Conservation (phyloP, 1,139 yeast species). For the Suhomyces anneliseae region DNA sequence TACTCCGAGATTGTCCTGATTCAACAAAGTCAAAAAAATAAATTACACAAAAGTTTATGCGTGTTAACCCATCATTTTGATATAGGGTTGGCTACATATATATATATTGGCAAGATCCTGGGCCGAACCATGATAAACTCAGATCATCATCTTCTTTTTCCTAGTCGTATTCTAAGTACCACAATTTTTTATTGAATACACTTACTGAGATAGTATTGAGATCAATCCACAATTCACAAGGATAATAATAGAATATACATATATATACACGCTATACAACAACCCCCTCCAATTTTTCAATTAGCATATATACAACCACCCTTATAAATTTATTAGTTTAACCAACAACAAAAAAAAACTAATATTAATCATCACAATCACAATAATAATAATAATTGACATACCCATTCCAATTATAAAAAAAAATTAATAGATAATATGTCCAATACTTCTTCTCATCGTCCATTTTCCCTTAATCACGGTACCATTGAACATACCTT, state of each 20-base stretch:
- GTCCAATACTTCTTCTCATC: constrained; percentile 29
- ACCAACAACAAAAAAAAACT: no score
- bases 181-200: constrained; percentile 3
- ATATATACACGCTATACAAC: background rate
- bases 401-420: constrained; percentile 7
- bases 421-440: constrained; percentile 15
- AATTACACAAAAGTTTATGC: constrained; percentile 5
- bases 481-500: constrained; percentile 88
- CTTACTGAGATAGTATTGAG: constrained; percentile 3
- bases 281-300: background rate
- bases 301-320: background rate
- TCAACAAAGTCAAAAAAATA: constrained; percentile 6
- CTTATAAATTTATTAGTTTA: background rate
- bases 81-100: background rate
- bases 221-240: background rate
- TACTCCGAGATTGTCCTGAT: background rate
- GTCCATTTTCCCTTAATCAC: constrained; percentile 79
- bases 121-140: background rate
- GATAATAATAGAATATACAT: background rate
- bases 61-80: constrained; percentile 11
- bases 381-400: constrained; percentile 13
- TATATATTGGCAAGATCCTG: no score
- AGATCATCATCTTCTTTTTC: background rate
- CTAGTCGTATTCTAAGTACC: constrained; percentile 7
- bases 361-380: no score